phyloP scores from a whole-genome alignment of 495 filamentous ascomycete genomes.

The Bombardia bombarda region DNA sequence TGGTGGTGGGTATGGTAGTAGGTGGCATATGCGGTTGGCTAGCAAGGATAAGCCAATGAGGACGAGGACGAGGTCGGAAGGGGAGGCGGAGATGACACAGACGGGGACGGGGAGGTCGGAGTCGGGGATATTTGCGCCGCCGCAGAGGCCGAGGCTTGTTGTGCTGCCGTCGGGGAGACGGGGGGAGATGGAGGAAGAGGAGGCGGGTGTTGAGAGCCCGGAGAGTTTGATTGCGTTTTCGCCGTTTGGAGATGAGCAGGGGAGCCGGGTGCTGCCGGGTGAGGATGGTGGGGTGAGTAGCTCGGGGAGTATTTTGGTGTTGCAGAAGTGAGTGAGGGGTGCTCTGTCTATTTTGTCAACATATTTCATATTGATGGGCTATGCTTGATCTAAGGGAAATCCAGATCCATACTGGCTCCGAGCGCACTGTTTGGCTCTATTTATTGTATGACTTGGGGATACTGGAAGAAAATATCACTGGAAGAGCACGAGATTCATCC shows the following conservation, averaged over 20 bases:
- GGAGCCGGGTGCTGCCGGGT: neutral
- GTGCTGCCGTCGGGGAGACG: neutral
- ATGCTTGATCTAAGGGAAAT: too few species aligned
- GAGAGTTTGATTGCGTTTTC: neutral
- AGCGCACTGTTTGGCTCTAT: too few species aligned
- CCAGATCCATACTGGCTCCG: too few species aligned
- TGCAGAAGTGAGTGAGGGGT: constrained; percentile 6
- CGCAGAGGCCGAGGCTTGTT: neutral
- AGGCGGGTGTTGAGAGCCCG: neutral
- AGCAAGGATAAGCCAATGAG: neutral
- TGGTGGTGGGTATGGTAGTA: neutral
- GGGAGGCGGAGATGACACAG: neutral
- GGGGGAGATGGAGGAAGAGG: neutral
- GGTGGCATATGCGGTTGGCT: neutral
- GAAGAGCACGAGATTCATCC: too few species aligned
- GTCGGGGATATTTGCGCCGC: neutral
- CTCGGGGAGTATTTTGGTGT: constrained; percentile 3
- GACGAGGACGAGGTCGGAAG: neutral
- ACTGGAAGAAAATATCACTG: too few species aligned
- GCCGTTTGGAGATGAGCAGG: neutral
- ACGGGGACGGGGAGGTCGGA: neutral
- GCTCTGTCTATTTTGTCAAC: too few species aligned
- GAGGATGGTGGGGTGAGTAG: constrained; percentile 2
- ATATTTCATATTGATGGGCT: too few species aligned
- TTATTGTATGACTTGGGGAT: too few species aligned